Base-by-base conservation (phyloP, 768 basidiomycete genomes). In the Mycena floridula region DNA sequence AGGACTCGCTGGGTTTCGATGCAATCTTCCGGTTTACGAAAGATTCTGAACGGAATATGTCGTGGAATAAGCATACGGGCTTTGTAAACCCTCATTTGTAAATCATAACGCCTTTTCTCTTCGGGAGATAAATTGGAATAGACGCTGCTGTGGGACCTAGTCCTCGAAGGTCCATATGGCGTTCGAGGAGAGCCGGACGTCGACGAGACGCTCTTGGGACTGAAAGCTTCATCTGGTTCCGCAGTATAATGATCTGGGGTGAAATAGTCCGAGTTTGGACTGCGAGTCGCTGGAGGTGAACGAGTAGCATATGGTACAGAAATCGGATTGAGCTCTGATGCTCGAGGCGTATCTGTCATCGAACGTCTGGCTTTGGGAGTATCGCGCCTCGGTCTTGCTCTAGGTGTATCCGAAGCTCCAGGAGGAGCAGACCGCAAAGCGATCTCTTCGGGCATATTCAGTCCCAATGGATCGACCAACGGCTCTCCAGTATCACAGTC, bases 11-110 rank as follows among this genome's bases (percentile, higher is more conserved):
- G n/a, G n/a, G n/a, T n/a, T 39, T 90, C 88, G 13, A 73, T 67
- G 56, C 87, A 89, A 53, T 91, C 85, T 50, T 54, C 63, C 8
- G 89, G 82, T 32, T 77, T 60, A 52, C 77, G 72, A 58, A 91
- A 91, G 22, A 89, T 59, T 42, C 85, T 72, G 55, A 90, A 59
- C 16, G 66, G 61, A 8, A 88, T 68, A 50, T 76, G 65, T 24
- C 60, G 52, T 4, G 85, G 82, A 54, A 87, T 75, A 56, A 72
- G 61, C 50, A 65, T 68, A 44, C 85, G 64, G 22, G 85, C 85
- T 47, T 63, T 67, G 63, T 77, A 78, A 43, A 90, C 73, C 25
- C 88, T 66, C 51, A 59, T 61, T 65, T 89, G 85, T 53, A 89
- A 54, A 24, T 80, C 78, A 46, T 59, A 50, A 48, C 77, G 67